Evolutionary conservation across 2,329 filamentous ascomycete species (phyloP).

Genomic region (Colletotrichum truncatum): DNA sequence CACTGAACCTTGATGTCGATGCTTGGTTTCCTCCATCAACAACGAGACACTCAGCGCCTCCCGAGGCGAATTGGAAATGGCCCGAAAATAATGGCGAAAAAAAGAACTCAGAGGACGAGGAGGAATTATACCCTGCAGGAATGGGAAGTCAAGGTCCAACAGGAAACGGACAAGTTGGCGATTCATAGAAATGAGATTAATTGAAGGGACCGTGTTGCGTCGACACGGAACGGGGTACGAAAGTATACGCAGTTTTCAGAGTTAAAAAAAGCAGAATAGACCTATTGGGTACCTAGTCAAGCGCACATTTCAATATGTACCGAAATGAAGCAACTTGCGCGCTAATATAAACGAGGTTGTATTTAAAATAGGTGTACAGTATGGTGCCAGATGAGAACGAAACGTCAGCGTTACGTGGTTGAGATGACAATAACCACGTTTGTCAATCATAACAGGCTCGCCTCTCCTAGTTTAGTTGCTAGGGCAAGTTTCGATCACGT

Average conservation of each 20-base stretch:
- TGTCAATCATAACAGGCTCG: too few species aligned
- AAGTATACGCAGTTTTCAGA: background rate
- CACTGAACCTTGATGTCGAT: background rate
- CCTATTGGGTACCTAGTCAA: too few species aligned
- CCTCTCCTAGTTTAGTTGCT: too few species aligned
- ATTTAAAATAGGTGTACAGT: too few species aligned
- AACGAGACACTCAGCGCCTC: background rate
- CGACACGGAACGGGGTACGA: background rate
- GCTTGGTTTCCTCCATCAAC: background rate
- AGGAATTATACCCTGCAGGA: background rate
- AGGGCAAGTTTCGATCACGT: too few species aligned
- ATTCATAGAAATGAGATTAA: background rate
- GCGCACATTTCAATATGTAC: too few species aligned
- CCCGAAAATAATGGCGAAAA: background rate
- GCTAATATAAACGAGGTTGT: too few species aligned
- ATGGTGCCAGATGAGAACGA: too few species aligned
- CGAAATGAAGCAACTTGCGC: too few species aligned
- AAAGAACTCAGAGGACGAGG: background rate
- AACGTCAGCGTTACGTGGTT: too few species aligned
- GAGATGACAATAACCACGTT: too few species aligned
- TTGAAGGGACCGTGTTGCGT: background rate
- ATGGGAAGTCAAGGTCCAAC: background rate
- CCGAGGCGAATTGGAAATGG: conserved; percentile 4
- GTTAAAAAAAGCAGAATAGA: too few species aligned
- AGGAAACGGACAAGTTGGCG: background rate